Evolutionary conservation across 768 basidiomycete species (phyloP), one percentile per base, ranked within the genome.

Genomic region (Boletus subparvulus): DNA sequence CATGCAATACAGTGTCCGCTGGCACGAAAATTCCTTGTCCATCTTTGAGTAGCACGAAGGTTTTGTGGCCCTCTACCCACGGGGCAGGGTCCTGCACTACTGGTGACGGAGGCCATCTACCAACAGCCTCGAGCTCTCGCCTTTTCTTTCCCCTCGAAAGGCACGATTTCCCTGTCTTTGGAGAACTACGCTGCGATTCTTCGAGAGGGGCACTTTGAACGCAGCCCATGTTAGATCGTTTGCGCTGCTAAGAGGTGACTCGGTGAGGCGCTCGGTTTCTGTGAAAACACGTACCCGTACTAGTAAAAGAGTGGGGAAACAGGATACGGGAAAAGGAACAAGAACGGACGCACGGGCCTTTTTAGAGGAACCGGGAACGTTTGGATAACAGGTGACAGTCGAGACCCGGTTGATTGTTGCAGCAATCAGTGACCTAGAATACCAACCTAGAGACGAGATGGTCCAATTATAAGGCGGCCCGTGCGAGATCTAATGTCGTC

Each of bases 11-110:
- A 19, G 33, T 47, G 42, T 62, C 54, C 30, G 46, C 41, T 43
- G 53, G 43, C 30, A 65, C 47, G 36, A 60, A 61, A 47, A 55
- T 17, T 43, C 45, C 55, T 33, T 58, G 56, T 11, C 74, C 73
- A 24, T 72, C 71, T 24, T 69, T 56, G 39, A 70, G 64, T 9
- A 63, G 43, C 7, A 58, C 62, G 13, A 73, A 58, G 41, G 71
- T 61, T 47, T 61, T 54, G 40, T 66, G 69, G 3, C 64, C 69
- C 21, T 60, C 44, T 13, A 71, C 58, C 74, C 73, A 75, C 39
- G 66, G 68, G 6, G 58, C 50, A n/a, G 61, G 50, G n/a, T 60
- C 64, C 19, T 50, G 36, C n/a, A 50, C 50, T 30, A 53, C 58
- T 19, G 55, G 52, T 17, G 47, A 53, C 14, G 46, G 41, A 47